Evolutionary conservation across 495 filamentous ascomycete genomes (phyloP).

Genomic region (Podospora didyma): DNA sequence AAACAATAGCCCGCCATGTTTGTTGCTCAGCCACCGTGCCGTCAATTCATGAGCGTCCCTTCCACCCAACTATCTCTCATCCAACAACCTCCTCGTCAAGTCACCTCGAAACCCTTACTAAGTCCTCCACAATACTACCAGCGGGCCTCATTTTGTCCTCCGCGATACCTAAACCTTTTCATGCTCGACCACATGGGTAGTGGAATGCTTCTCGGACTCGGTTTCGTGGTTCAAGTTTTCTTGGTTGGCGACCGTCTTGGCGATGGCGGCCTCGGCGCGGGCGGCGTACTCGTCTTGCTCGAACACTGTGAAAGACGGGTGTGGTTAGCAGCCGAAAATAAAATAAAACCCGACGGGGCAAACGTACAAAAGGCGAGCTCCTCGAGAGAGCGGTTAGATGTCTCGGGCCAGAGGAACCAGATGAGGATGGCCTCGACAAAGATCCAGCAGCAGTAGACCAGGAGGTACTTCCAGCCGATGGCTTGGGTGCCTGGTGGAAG

Average conservation of each 20-base stretch:
- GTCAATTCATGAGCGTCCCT: no score
- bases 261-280: slow-evolving; percentile 9
- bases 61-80: no score
- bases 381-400: slow-evolving; percentile 56
- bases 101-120: no score
- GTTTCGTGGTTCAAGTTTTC: no score
- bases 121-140: no score
- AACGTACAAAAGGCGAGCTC: slow-evolving; percentile 61
- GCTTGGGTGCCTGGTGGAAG: slow-evolving; percentile 36
- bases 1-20: no score
- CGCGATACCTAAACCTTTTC: slow-evolving; percentile 12
- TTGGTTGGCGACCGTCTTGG: slow-evolving; percentile 9
- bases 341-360: no score
- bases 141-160: no score
- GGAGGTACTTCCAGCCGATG: slow-evolving; percentile 56
- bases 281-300: slow-evolving; percentile 19
- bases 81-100: no score
- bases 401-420: slow-evolving; percentile 64
- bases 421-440: slow-evolving; percentile 53
- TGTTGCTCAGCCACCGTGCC: no score
- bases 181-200: background rate
- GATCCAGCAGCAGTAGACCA: slow-evolving; percentile 54
- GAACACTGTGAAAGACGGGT: slow-evolving; percentile 16
- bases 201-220: background rate
- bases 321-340: no score